These are phyloP conservation scores for Podospora australis DNA, from an alignment of 495 filamentous ascomycete genomes.

Conservation along the genomic window DNA sequence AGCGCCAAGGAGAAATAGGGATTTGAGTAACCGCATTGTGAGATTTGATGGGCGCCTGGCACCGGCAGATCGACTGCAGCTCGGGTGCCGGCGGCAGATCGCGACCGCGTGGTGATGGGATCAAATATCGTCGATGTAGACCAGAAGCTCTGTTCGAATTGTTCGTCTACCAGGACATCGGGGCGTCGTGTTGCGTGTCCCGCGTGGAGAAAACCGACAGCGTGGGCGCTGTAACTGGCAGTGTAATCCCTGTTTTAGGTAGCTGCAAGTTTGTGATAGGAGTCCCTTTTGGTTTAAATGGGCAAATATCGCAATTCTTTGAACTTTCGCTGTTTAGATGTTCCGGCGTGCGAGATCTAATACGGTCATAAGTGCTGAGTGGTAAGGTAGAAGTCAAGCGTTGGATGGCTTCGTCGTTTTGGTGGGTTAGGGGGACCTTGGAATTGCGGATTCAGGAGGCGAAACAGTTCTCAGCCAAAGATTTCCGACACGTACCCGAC, in stretches of 20 bases:
- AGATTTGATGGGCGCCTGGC: background rate
- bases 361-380: conserved; percentile 17
- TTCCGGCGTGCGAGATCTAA: no score
- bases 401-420: conserved; percentile 10
- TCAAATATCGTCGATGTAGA: conserved; percentile 1
- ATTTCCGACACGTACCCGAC: conserved; percentile 9
- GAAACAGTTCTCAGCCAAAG: conserved; percentile 5
- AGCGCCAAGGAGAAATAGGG: conserved; percentile 36
- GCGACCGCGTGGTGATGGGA: no score
- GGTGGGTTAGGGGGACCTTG: background rate
- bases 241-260: background rate
- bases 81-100: background rate
- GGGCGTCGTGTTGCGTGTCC: background rate
- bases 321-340: no score
- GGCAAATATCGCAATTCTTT: no score
- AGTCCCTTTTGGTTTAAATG: conserved; percentile 14
- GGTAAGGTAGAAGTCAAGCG: no score
- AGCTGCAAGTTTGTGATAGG: conserved; percentile 13
- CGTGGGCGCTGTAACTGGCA: background rate
- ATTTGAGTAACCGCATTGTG: conserved; percentile 22
- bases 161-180: conserved; percentile 1
- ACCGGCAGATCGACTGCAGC: background rate
- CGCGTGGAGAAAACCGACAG: background rate
- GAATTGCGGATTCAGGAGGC: conserved; percentile 16
- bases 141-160: background rate